These are phyloP conservation scores for Suzukiozyma palmioleophila DNA, from an alignment of 1,139 yeast species.

Conservation along the genomic window DNA sequence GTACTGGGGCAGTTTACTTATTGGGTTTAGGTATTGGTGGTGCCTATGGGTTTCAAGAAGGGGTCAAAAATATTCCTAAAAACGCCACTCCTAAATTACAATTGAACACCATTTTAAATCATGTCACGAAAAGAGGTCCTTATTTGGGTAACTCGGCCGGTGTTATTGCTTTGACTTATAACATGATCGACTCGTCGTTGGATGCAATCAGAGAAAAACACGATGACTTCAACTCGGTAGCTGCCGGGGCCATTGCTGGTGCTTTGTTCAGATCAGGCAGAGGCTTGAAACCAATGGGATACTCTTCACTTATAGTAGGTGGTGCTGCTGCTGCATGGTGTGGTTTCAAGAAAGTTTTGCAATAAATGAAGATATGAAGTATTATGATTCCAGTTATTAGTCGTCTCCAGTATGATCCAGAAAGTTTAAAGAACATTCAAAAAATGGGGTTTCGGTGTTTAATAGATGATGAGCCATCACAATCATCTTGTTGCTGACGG, in stretches of 20 bases:
- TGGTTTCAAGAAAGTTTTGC: slow-evolving; percentile 58
- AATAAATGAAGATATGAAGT: slow-evolving; percentile 12
- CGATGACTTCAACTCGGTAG: slow-evolving; percentile 78
- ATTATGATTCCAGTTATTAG: slow-evolving; percentile 3
- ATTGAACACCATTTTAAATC: slow-evolving; percentile 84
- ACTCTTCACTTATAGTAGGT: slow-evolving; percentile 81
- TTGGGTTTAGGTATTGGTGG: slow-evolving; percentile 83
- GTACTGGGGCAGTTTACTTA: slow-evolving; percentile 92
- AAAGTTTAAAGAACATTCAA: neutral
- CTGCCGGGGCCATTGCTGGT: slow-evolving; percentile 90
- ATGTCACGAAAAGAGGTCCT: slow-evolving; percentile 93
- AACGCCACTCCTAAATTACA: slow-evolving; percentile 73
- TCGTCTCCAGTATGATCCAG: too few relatives aligned
- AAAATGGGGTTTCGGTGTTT: neutral
- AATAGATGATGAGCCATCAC: neutral
- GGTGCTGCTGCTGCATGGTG: slow-evolving; percentile 94
- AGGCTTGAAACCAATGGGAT: slow-evolving; percentile 84
- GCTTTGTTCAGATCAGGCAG: slow-evolving; percentile 84
- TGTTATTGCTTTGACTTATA: slow-evolving; percentile 84
- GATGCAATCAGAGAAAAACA: slow-evolving; percentile 84
- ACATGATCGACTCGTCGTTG: slow-evolving; percentile 73
- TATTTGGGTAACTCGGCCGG: slow-evolving; percentile 94
- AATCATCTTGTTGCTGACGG: neutral
- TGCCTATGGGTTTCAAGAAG: slow-evolving; percentile 81
- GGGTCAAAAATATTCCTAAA: slow-evolving; percentile 69